Conservation (phyloP, 2,329 filamentous ascomycete species). For the Aureobasidium mangrovei region DNA sequence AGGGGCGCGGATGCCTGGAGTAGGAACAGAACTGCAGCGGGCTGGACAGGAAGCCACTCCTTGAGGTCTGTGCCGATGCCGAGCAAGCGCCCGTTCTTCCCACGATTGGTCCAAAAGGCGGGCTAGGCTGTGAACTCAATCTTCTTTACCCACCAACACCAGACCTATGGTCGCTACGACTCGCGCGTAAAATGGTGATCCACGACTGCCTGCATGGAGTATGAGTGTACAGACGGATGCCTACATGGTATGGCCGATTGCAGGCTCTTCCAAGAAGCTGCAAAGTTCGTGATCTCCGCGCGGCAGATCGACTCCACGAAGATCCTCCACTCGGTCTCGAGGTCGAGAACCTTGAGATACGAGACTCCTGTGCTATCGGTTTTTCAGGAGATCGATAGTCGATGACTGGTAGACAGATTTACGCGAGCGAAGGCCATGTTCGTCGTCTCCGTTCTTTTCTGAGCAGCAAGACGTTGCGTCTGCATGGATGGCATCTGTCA, state of each 20-base stretch:
- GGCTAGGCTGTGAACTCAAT: slow-evolving; percentile 8
- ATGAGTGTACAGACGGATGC: not conserved
- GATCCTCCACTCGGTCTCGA: not conserved
- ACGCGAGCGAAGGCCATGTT: not conserved
- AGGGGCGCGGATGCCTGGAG: slow-evolving; percentile 9
- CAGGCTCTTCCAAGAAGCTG: not conserved
- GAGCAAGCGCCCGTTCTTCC: not conserved
- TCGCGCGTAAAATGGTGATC: slow-evolving; percentile 7
- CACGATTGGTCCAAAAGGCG: slow-evolving; percentile 4
- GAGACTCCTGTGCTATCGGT: not conserved
- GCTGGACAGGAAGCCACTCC: not conserved
- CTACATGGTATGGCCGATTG: not conserved
- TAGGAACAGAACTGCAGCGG: slow-evolving; percentile 3
- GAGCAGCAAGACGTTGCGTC: not conserved
- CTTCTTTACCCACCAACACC: not conserved
- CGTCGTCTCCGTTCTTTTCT: not conserved
- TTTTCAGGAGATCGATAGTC: slow-evolving; percentile 2
- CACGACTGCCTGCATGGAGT: not conserved
- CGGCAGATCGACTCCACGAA: not conserved
- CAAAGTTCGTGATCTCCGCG: not conserved
- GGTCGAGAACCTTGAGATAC: slow-evolving; percentile 9
- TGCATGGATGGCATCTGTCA: slow-evolving; percentile 2
- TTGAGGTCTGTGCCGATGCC: slow-evolving; percentile 6
- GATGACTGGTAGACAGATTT: not conserved
- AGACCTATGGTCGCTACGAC: not conserved